Evolutionary conservation across 2,329 filamentous ascomycete species (phyloP).

Genomic region (Aspergillus sp.): DNA sequence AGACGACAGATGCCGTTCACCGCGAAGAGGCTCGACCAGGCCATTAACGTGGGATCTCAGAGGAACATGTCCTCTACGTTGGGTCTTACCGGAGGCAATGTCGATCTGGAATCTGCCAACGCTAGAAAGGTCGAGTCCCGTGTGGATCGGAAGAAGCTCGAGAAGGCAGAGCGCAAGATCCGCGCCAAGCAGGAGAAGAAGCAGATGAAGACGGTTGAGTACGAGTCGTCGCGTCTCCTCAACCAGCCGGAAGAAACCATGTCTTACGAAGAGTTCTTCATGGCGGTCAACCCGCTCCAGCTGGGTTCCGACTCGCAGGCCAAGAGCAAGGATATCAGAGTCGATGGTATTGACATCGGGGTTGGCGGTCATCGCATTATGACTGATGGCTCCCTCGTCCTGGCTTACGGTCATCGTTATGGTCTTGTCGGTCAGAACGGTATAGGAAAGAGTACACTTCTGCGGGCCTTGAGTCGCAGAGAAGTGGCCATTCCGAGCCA

Average conservation of each 20-base stretch:
- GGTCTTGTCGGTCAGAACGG: conserved; percentile 98
- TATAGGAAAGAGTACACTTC: conserved; percentile 93
- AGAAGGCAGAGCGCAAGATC: conserved; percentile 97
- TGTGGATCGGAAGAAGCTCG: conserved; percentile 96
- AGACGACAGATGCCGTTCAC: conserved; percentile 62
- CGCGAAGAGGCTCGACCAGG: conserved; percentile 81
- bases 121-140: conserved; percentile 91
- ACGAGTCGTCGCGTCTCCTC: conserved; percentile 85
- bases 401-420: conserved; percentile 88
- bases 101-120: conserved; percentile 92
- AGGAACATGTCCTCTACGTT: conserved; percentile 94
- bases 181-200: conserved; percentile 98
- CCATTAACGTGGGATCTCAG: conserved; percentile 87
- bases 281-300: conserved; percentile 96
- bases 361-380: conserved; percentile 85
- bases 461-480: conserved; percentile 83
- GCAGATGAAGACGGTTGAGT: conserved; percentile 94
- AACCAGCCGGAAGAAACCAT: conserved; percentile 73
- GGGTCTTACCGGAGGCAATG: conserved; percentile 70
- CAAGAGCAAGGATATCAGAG: conserved; percentile 98
- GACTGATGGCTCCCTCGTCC: conserved; percentile 78
- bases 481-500: conserved; percentile 92
- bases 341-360: conserved; percentile 90
- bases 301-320: conserved; percentile 60
- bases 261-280: conserved; percentile 99